A percentile compares a stretch with the other conserved stretches of the same genome.
phyloP scores from a whole-genome alignment of 805 yeast genomes.

The Nakazawaea sp. region DNA sequence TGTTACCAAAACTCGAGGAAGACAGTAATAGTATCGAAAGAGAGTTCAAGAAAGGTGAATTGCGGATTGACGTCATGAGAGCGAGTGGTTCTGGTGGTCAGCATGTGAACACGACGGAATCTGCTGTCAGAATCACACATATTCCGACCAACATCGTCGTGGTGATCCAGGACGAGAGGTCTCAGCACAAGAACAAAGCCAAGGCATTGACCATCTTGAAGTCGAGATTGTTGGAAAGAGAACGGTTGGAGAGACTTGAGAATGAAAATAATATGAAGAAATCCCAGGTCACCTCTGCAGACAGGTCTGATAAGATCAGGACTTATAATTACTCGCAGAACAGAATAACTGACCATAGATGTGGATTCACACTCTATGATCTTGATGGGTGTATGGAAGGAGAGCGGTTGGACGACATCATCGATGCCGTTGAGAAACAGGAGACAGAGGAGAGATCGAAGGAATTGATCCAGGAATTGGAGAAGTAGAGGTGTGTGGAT shows the following conservation, averaged over 20 bases:
- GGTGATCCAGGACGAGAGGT: conserved; percentile 88
- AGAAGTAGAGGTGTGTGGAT: conserved; percentile 2
- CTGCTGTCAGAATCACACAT: conserved; percentile 92
- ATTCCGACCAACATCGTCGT: conserved; percentile 87
- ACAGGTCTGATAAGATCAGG: conserved; percentile 86
- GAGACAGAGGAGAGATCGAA: conserved; percentile 40
- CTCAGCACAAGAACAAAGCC: conserved; percentile 91
- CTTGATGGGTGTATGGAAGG: conserved; percentile 63
- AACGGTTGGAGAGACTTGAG: conserved; percentile 55
- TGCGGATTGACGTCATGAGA: conserved; percentile 93
- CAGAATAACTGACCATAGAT: conserved; percentile 89
- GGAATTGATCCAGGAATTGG: conserved; percentile 23
- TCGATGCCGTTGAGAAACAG: conserved; percentile 41
- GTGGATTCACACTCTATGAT: conserved; percentile 75
- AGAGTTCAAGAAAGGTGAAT: conserved; percentile 77
- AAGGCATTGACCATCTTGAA: conserved; percentile 80
- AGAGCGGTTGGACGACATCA: conserved; percentile 44
- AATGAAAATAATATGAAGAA: conserved; percentile 63
- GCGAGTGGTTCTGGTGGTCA: conserved; percentile 98
- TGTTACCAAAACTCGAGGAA: conserved; percentile 72
- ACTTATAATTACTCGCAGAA: conserved; percentile 93
- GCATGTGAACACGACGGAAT: conserved; percentile 95
- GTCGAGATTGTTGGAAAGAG: conserved; percentile 78
- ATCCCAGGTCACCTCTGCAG: conserved; percentile 83
- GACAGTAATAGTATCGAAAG: conserved; percentile 51